phyloP scores from a whole-genome alignment of 2,329 filamentous ascomycete genomes.

The Pseudocercospora eumusae region DNA sequence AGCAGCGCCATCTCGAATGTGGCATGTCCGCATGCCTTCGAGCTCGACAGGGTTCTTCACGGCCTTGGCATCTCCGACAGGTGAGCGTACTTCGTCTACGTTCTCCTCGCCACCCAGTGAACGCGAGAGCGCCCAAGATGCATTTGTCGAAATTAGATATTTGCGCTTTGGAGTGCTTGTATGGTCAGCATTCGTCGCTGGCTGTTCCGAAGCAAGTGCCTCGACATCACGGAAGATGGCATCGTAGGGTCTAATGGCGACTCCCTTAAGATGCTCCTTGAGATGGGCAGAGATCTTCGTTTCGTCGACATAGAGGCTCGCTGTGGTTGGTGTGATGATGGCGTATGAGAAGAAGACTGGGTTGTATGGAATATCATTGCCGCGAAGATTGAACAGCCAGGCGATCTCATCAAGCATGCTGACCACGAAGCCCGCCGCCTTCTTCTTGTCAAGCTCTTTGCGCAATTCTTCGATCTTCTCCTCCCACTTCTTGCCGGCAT shows the following conservation, averaged over 20 bases:
- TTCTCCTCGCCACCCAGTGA: conserved; percentile 81
- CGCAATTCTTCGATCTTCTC: conserved; percentile 82
- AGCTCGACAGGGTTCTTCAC: conserved; percentile 90
- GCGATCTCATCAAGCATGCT: conserved; percentile 96
- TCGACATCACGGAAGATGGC: conserved; percentile 78
- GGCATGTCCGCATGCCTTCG: conserved; percentile 89
- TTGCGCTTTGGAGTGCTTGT: conserved; percentile 55
- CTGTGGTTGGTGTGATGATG: conserved; percentile 72
- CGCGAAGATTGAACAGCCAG: conserved; percentile 97
- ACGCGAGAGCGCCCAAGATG: conserved; percentile 88
- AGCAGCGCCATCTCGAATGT: conserved; percentile 89
- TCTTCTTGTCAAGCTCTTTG: conserved; percentile 90
- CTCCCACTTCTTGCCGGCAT: conserved; percentile 77
- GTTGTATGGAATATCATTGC: conserved; percentile 95
- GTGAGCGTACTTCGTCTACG: conserved; percentile 84
- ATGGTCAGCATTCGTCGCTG: conserved; percentile 23
- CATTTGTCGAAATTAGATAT: conserved; percentile 82
- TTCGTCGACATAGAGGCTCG: conserved; percentile 81
- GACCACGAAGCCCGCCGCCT: conserved; percentile 80
- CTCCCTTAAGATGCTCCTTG: conserved; percentile 68
- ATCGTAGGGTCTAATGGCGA: conserved; percentile 78
- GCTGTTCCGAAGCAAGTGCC: conserved; percentile 55
- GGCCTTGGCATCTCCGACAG: conserved; percentile 86
- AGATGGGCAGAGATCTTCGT: conserved; percentile 72
- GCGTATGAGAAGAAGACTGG: conserved; percentile 98